Evolutionary conservation across 2,329 filamentous ascomycete genomes (phyloP), one percentile per base, ranked within the genome.

Genomic region (Xylariaceae sp.): DNA sequence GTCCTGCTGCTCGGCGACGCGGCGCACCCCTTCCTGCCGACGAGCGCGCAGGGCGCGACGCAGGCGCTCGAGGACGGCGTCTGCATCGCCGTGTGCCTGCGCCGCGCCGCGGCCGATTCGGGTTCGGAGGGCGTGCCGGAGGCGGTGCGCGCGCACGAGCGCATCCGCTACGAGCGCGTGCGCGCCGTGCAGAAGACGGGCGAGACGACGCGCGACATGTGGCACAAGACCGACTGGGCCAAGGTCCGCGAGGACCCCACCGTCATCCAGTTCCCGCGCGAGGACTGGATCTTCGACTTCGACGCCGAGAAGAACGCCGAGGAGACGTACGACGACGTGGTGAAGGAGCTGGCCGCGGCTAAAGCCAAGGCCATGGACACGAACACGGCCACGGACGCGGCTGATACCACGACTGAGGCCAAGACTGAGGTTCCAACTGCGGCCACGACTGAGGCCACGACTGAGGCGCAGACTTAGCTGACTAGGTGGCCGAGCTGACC

Each of bases 191-290:
- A 72, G 52, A 70, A 70, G 51, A 71, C 65, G 0, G 68, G 68
- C 4, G 66, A 70, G 43, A 59, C 57, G 5, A 68, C 68, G 0
- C 58, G 67, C 18, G 67, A 72, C 40, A 62, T 61, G 55, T 74
- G 70, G 70, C 70, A 75, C 44, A 72, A 68, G 50, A 68, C 68
- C 4, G 67, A 70, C 43, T 74, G 65, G 67, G 56, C 50, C 15
- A 64, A 63, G 38, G 65, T 69, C 19, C 63, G 61, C 36, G 51
- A 66, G 39, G 60, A 70, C 29, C 67, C 67, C 0, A 54, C 61
- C 37, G 63, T 59, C 23, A 67, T 72, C 31, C 59, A 63, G 25
- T 55, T 72, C 30, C 66, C 64, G 5, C 57, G 68, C 3, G 65
- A 71, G 36, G 65, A 68, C 33, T 74, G 69, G 70, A 65, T 74